phyloP scores from a whole-genome alignment of 352 stramenopile genomes.

The Phytophthora fragariaefolia region DNA sequence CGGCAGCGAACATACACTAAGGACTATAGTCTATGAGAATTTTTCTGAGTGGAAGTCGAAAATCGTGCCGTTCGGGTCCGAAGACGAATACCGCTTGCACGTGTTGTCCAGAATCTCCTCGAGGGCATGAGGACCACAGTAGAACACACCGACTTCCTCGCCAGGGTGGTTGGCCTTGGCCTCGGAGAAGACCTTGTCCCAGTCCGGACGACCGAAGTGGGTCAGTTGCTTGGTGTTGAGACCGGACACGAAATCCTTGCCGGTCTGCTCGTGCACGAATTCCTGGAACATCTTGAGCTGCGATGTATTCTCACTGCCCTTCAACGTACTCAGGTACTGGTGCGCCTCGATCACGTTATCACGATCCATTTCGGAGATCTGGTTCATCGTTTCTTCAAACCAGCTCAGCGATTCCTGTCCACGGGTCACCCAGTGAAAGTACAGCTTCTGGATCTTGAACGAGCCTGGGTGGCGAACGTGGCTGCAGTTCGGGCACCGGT shows the following conservation, averaged over 20 bases:
- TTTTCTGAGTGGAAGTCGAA: conserved; percentile 91
- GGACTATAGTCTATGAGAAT: conserved; percentile 58
- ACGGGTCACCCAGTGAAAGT: conserved; percentile 90
- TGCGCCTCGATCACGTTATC: conserved; percentile 86
- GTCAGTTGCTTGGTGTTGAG: conserved; percentile 83
- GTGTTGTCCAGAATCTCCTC: conserved; percentile 77
- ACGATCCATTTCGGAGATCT: conserved; percentile 77
- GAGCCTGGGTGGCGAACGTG: conserved; percentile 69
- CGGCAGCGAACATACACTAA: conserved; percentile 29
- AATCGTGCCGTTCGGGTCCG: conserved; percentile 52
- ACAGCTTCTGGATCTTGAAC: conserved; percentile 85
- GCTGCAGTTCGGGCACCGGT: conserved; percentile 78
- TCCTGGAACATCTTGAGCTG: conserved; percentile 88
- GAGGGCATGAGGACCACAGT: conserved; percentile 83
- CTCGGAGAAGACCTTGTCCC: conserved; percentile 77
- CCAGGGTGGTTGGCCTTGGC: conserved; percentile 52
- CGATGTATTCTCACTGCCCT: conserved; percentile 70
- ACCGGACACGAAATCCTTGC: conserved; percentile 83
- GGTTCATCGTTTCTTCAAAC: conserved; percentile 90
- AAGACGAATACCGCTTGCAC: conserved; percentile 75
- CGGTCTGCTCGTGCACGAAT: conserved; percentile 80
- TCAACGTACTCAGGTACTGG: conserved; percentile 86
- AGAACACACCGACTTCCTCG: conserved; percentile 89
- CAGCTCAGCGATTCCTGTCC: conserved; percentile 80
- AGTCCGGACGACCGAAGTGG: conserved; percentile 89